Evolutionary conservation across 768 basidiomycete genomes (phyloP).

Genomic region (Cyclocybe aegerita): DNA sequence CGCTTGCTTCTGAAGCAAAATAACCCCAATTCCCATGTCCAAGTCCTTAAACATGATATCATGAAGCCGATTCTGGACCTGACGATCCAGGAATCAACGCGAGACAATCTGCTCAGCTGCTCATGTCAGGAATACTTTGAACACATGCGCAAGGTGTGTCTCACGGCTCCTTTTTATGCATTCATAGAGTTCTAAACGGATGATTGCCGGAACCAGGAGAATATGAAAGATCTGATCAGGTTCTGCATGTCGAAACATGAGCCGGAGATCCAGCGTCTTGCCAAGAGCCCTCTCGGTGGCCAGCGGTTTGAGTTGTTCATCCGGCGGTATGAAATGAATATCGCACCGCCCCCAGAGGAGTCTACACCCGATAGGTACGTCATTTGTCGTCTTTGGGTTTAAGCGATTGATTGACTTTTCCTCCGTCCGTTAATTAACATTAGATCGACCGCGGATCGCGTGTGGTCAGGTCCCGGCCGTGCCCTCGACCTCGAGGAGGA

Average conservation of each 20-base stretch:
- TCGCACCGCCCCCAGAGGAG: slow-evolving; percentile 65
- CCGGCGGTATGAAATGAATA: slow-evolving; percentile 89
- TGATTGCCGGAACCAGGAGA: slow-evolving; percentile 54
- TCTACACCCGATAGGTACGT: slow-evolving; percentile 52
- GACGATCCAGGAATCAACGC: slow-evolving; percentile 75
- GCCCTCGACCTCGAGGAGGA: slow-evolving; percentile 80
- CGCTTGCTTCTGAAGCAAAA: slow-evolving; percentile 80
- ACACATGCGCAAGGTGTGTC: slow-evolving; percentile 76
- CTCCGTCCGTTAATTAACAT: slow-evolving; percentile 7
- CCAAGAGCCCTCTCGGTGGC: slow-evolving; percentile 58
- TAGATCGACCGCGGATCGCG: slow-evolving; percentile 41
- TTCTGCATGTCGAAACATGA: slow-evolving; percentile 82
- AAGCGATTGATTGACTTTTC: slow-evolving; percentile 5
- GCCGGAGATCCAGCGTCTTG: slow-evolving; percentile 60
- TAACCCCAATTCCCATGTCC: slow-evolving; percentile 70
- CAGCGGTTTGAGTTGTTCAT: slow-evolving; percentile 73
- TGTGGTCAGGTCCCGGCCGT: slow-evolving; percentile 42
- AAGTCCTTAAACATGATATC: slow-evolving; percentile 83
- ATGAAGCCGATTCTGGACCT: slow-evolving; percentile 82
- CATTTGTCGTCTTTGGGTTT: not conserved
- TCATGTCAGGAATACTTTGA: slow-evolving; percentile 98
- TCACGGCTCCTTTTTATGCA: not conserved
- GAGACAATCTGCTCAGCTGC: slow-evolving; percentile 92
- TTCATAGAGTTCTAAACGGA: not conserved
- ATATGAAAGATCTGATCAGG: slow-evolving; percentile 81